Conservation (phyloP, 2,329 filamentous ascomycete species). For the Fusarium sp. region DNA sequence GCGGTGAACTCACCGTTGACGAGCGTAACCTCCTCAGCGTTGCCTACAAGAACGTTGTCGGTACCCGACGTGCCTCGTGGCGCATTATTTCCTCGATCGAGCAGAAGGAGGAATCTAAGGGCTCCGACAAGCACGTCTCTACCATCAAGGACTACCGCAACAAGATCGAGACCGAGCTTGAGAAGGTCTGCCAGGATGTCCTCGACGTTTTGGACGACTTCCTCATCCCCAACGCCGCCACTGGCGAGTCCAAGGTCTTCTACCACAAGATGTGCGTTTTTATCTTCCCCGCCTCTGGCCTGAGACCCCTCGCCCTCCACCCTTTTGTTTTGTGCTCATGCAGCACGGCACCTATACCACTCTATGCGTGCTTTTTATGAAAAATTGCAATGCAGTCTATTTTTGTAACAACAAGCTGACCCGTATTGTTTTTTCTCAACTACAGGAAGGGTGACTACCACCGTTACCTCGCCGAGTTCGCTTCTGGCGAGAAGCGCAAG, state of each 20-base stretch:
- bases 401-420: conserved; percentile 26
- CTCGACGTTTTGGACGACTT: conserved; percentile 93
- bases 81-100: conserved; percentile 99
- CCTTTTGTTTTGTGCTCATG: conserved; percentile 32
- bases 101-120: conserved; percentile 99
- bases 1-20: conserved; percentile 86
- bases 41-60: conserved; percentile 99
- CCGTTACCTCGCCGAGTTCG: conserved; percentile 94
- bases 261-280: conserved; percentile 97
- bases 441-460: conserved; percentile 99
- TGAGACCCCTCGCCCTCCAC: conserved; percentile 33
- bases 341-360: conserved; percentile 19
- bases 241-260: conserved; percentile 99
- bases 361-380: conserved; percentile 16
- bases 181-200: conserved; percentile 98
- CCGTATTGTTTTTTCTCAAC: conserved; percentile 71
- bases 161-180: conserved; percentile 98
- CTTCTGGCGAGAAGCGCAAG: conserved; percentile 92
- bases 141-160: conserved; percentile 97
- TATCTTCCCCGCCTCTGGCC: conserved; percentile 33
- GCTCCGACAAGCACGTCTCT: conserved; percentile 90
- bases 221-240: conserved; percentile 94
- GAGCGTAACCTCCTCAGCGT: conserved; percentile 99
- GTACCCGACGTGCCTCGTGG: conserved; percentile 98
- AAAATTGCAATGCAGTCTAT: conserved; percentile 4